Conservation (phyloP, 768 basidiomycete species). For the Suillus sp. region DNA sequence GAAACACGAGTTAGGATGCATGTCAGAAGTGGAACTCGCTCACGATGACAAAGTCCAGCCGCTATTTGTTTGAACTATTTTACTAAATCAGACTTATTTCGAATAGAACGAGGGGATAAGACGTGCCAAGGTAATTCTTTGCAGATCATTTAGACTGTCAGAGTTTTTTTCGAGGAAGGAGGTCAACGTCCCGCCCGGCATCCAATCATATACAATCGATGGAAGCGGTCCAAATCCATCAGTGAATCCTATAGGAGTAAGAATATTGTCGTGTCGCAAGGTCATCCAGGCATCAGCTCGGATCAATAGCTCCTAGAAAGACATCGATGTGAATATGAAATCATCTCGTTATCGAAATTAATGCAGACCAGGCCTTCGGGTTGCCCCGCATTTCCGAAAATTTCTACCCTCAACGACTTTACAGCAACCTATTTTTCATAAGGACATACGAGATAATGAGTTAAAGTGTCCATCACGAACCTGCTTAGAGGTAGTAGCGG, state of each 20-base stretch:
- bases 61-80: constrained; percentile 15
- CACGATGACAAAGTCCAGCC: constrained; percentile 27
- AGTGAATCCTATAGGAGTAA: constrained; percentile 22
- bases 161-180: constrained; percentile 15
- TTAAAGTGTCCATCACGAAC: background rate
- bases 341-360: background rate
- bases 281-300: background rate
- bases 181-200: constrained; percentile 26
- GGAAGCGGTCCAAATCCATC: constrained; percentile 23
- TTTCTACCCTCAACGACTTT: background rate
- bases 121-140: constrained; percentile 20
- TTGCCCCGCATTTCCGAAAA: background rate
- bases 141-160: constrained; percentile 6
- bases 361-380: background rate
- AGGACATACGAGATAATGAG: background rate
- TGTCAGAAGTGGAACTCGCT: background rate
- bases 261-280: constrained; percentile 18
- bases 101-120: background rate
- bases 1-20: background rate
- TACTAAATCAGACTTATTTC: background rate
- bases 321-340: background rate
- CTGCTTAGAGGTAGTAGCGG: background rate
- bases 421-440: background rate
- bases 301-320: background rate
- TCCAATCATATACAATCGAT: constrained; percentile 30